Evolutionary conservation across 2,329 filamentous ascomycete species (phyloP).

Genomic region (Daldinia sp.): DNA sequence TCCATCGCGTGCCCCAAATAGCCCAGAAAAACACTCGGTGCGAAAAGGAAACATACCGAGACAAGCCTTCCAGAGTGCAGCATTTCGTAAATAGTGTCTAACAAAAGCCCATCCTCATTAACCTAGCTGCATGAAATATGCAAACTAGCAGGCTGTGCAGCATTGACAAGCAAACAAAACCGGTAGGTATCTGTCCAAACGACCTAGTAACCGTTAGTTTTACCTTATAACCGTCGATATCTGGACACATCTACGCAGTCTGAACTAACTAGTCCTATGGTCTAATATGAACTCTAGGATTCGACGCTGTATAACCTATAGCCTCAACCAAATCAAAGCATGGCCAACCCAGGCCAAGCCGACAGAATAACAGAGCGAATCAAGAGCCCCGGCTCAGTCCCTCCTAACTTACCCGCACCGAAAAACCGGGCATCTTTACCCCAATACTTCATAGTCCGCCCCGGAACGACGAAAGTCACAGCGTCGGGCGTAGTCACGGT

Average conservation of each 20-base stretch:
- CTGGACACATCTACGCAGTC: background rate
- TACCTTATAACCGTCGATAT: conserved; percentile 7
- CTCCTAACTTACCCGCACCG: background rate
- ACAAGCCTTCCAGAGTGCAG: conserved; percentile 5
- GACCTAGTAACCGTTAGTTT: background rate
- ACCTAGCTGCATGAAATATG: background rate
- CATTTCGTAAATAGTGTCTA: conserved; percentile 1
- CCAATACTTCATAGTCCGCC: conserved; percentile 56
- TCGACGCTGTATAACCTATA: background rate
- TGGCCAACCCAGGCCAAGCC: background rate
- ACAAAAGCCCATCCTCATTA: conserved; percentile 17
- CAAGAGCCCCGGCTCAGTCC: background rate
- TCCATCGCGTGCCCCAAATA: background rate
- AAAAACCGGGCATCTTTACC: conserved; percentile 34
- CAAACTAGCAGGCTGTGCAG: conserved; percentile 19
- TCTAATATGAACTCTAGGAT: background rate
- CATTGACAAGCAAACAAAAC: conserved; percentile 22
- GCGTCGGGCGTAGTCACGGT: conserved; percentile 39
- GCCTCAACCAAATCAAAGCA: background rate
- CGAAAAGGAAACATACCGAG: background rate
- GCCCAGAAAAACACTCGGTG: background rate
- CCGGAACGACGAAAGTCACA: conserved; percentile 44
- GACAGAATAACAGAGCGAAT: background rate
- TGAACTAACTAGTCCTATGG: background rate
- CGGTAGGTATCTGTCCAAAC: conserved; percentile 13